Evolutionary conservation across 176 grass and related monocot species (phyloP), one percentile per base, ranked within the genome.

Genomic region (Melocanna baccifera): DNA sequence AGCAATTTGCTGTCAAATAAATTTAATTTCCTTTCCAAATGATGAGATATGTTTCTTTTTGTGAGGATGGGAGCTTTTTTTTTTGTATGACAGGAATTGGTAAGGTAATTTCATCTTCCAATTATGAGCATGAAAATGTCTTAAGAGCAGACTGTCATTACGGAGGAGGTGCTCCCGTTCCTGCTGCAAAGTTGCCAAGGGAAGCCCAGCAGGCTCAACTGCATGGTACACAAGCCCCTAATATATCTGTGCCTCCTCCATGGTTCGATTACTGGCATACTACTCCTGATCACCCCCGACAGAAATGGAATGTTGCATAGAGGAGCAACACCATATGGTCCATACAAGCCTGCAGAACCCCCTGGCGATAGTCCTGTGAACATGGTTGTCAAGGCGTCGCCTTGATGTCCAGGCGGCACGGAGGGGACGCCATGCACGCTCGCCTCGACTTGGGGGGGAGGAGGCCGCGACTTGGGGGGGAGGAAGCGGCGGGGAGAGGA

Each of bases 211-310:
- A 85, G 67, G 66, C 83, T 45, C 81, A 84, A 48, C 67, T 62
- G 47, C 72, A 63, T 77, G 80, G 42, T 62, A 61, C 71, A 58
- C 67, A 88, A 50, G 53, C 22, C 34, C 40, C 69, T 77, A 69
- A 83, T 50, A 70, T 70, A 62, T 71, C 30, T 70, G 62, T 83
- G 65, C 79, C 86, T 70, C 79, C 79, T 53, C 80, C 80, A 53
- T 71, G 85, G 43, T 82, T 87, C 20, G 83, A 97, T 71, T 86
- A 78, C 42, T 90, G 85, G 92, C 86, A 80, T 56, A 37, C 55
- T 59, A 83, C 89, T 87, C 78, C 91, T 67, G 57, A 90, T 78
- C 87, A 85, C 15, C 64, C 91, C 77, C 45, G 94, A 97, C 65
- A 46, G 55, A 62, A 69, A 77, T 83, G 81, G 66, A 41, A 74